Conservation (phyloP, 164 flowering plant genomes). For the Kalanchoe fedtschenkoi region DNA sequence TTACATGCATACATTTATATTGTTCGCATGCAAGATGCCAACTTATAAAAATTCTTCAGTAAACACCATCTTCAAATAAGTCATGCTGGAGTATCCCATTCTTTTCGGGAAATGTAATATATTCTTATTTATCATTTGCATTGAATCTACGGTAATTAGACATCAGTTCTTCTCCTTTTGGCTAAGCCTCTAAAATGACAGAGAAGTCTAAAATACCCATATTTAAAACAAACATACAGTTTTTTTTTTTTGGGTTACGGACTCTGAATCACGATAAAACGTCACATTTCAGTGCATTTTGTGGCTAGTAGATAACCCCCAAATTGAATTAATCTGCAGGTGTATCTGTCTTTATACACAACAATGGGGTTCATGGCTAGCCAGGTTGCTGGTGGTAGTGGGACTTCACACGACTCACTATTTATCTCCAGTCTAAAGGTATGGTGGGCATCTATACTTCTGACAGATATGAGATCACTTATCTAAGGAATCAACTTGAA, state of each 20-base stretch:
- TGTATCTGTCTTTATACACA: slow-evolving; percentile 71
- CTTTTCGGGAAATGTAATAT: not conserved
- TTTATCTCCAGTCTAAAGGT: slow-evolving; percentile 74
- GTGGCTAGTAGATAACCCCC: too few relatives aligned
- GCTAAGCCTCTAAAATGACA: not conserved
- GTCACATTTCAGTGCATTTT: too few relatives aligned
- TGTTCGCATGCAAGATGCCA: not conserved
- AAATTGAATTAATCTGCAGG: too few relatives aligned
- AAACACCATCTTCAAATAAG: not conserved
- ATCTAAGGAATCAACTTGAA: not conserved
- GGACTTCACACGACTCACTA: slow-evolving; percentile 35
- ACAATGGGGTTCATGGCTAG: slow-evolving; percentile 55
- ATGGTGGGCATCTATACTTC: not conserved
- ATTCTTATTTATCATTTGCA: not conserved
- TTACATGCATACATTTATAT: too few relatives aligned
- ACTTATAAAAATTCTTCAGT: not conserved
- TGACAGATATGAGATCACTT: not conserved
- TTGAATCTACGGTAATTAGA: not conserved
- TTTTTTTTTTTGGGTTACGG: not conserved
- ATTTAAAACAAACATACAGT: not conserved
- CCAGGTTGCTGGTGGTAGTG: slow-evolving; percentile 30
- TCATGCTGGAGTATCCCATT: not conserved
- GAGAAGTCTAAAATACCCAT: not conserved
- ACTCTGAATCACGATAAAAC: too few relatives aligned
- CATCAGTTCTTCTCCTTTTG: not conserved